Evolutionary conservation across 2,329 filamentous ascomycete genomes (phyloP).

Genomic region (Fusarium sulawesiense): DNA sequence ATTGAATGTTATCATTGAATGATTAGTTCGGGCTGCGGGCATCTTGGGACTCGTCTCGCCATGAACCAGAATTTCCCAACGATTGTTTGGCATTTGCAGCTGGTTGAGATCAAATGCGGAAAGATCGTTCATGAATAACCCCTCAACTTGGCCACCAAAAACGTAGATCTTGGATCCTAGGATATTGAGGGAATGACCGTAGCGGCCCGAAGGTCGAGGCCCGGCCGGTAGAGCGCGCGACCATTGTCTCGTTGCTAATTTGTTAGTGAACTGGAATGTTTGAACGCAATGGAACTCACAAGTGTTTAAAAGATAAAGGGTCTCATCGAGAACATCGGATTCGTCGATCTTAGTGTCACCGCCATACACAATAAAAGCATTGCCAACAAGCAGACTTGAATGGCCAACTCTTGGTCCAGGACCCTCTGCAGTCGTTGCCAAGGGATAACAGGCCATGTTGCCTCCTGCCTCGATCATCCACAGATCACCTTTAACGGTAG

Average conservation of each 20-base stretch:
- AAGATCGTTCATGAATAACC: constrained; percentile 97
- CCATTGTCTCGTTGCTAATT: constrained; percentile 93
- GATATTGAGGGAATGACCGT: constrained; percentile 96
- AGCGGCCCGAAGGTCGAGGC: constrained; percentile 86
- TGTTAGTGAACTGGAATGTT: constrained; percentile 31
- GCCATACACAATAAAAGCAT: constrained; percentile 98
- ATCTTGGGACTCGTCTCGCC: constrained; percentile 67
- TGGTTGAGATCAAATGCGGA: constrained; percentile 96
- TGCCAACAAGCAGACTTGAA: constrained; percentile 92
- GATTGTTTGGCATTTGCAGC: constrained; percentile 87
- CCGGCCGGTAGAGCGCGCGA: constrained; percentile 91
- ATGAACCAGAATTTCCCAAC: constrained; percentile 91
- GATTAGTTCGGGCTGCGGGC: constrained; percentile 92
- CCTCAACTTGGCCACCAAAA: constrained; percentile 97
- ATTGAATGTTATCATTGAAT: constrained; percentile 89
- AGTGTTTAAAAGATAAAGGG: constrained; percentile 94
- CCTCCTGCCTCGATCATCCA: constrained; percentile 97
- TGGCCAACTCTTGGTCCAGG: constrained; percentile 96
- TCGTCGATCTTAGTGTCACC: constrained; percentile 98
- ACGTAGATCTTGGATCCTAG: constrained; percentile 97
- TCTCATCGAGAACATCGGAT: constrained; percentile 90
- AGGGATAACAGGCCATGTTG: constrained; percentile 89
- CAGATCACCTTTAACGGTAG: constrained; percentile 94
- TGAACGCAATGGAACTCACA: constrained; percentile 70
- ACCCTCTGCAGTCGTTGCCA: constrained; percentile 91